Evolutionary conservation across 148 eudicot species (phyloP), one percentile per base, ranked within the genome.

Genomic region (Pouteria glomerata): DNA sequence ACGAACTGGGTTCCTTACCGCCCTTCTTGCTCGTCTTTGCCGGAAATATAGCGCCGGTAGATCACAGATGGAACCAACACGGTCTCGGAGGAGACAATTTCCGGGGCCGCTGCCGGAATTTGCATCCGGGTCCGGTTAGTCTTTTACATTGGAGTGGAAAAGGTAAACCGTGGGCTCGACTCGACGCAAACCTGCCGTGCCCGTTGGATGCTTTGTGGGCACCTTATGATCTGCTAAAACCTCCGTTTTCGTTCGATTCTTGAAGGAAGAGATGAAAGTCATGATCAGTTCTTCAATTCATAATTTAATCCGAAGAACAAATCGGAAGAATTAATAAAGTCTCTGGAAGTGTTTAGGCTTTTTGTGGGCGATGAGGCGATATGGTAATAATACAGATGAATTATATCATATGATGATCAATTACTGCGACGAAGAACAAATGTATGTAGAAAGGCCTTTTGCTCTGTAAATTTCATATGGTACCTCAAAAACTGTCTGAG

Each of bases 1-100:
- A 85, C 56, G 79, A 82, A 16, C 57, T 85, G 37, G 88, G 88
- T 0, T 82, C 86, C 0, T 30, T 85, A 63, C 89, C 89, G 11
- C 89, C 89, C 3, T 85, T 85, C 42, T 45, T 85, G 61, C 81
- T 85, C 3, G 89, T 82, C 7, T 85, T 85, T 23, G 89, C 86
- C 57, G 82, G 82, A 2, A 75, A 71, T 6, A 75, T 79, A n/a
- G 73, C 68, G 33, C 75, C 82, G 21, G 82, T 79, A 2, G 82
- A 79, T 19, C 82, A 79, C 35, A 47, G 79, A 11, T 79, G 82
- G 82, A 79, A 79, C 48, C 82, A 79, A 1, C 74, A 85, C 48
- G 89, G 89, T 42, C 81, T 83, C 37, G 89, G 89, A 0, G 89
- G 89, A 0, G 89, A 83, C 62, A 85, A 85, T 31, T 82, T 78